Evolutionary conservation across 306 rosid species (phyloP).

Genomic region (Lathyrus sativus): DNA sequence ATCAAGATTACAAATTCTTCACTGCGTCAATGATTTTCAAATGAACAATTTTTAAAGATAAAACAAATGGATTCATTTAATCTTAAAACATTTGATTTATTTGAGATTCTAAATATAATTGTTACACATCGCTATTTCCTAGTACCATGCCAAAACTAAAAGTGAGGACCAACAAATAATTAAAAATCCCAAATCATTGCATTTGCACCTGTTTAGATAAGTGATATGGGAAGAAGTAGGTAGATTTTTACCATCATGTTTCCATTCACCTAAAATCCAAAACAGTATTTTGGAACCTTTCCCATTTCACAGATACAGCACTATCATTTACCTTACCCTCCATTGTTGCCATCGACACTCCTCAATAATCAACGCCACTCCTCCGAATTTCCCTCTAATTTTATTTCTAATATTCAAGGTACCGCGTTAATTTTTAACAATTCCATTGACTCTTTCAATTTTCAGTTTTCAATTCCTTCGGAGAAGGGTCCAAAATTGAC

Average conservation of each 20-base stretch:
- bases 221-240: constrained; percentile 29
- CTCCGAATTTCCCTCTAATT: constrained; percentile 9
- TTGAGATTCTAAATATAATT: too few relatives aligned
- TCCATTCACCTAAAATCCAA: constrained; percentile 19
- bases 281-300: constrained; percentile 27
- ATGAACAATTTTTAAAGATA: too few relatives aligned
- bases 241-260: constrained; percentile 2
- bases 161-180: not conserved
- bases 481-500: constrained; percentile 19
- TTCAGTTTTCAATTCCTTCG: not conserved
- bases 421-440: not conserved
- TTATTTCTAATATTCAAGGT: constrained; percentile 24
- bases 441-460: constrained; percentile 29
- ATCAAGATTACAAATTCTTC: too few relatives aligned
- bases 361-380: constrained; percentile 21
- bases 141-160: too few relatives aligned
- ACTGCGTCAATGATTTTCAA: too few relatives aligned
- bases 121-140: too few relatives aligned
- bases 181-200: not conserved
- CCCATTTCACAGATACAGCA: not conserved
- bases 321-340: not conserved
- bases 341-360: constrained; percentile 13
- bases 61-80: too few relatives aligned
- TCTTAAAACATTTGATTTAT: too few relatives aligned
- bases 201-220: not conserved